These are phyloP conservation scores for Biscogniauxia mediterranea DNA, from an alignment of 2,329 filamentous ascomycete species.

Conservation along the genomic window DNA sequence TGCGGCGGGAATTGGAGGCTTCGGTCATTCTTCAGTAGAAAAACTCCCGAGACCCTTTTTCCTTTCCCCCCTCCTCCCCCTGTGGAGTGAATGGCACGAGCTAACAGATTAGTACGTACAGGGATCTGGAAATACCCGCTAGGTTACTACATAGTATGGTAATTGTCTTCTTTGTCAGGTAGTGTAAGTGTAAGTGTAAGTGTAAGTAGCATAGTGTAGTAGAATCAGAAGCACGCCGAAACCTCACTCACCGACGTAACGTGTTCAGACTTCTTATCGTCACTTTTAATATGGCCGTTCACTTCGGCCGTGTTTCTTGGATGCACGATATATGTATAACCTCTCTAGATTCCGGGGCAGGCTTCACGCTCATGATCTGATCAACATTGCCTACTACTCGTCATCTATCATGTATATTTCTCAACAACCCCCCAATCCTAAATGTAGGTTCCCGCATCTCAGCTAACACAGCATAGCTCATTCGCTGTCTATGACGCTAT, in stretches of 20 bases:
- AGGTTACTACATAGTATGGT: no score
- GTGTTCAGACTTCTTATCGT: neutral
- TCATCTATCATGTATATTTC: neutral
- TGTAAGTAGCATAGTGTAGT: no score
- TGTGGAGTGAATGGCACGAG: neutral
- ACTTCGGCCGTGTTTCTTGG: neutral
- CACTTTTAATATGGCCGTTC: neutral
- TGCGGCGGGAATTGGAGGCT: neutral
- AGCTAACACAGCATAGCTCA: neutral
- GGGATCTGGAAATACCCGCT: no score
- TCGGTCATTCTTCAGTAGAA: conserved; percentile 4
- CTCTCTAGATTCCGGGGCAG: neutral
- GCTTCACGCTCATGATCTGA: neutral
- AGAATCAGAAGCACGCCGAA: neutral
- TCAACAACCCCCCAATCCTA: neutral
- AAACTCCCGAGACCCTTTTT: conserved; percentile 1
- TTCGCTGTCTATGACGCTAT: conserved; percentile 31
- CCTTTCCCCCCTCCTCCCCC: neutral
- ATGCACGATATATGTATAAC: neutral
- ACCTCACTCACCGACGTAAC: neutral
- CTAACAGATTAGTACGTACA: neutral
- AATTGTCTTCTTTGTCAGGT: no score
- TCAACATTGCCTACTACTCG: neutral
- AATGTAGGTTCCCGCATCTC: no score
- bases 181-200: no score